Base-by-base conservation (phyloP, 1,284 basidiomycete genomes). In the Cystobasidiaceae sp. region DNA sequence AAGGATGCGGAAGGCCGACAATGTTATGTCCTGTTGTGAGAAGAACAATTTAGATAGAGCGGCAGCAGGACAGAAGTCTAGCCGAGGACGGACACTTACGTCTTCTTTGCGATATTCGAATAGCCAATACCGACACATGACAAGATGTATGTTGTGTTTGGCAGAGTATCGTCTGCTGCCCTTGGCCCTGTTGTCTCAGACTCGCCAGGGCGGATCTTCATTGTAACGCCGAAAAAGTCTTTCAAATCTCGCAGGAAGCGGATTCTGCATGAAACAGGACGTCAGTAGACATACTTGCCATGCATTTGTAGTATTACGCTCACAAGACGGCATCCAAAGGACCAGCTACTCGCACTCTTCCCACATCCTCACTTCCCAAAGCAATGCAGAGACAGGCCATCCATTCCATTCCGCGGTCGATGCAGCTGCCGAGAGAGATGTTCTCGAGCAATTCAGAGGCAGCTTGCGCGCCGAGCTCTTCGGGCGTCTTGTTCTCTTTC, bases 331-430 rank as follows among this genome's bases (percentile, higher is more conserved):
- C 61, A 8, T 70, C 69, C 25, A 72, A 55, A 13, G 71, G 85
- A 69, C 86, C 83, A 7, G 88, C 85, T 83, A 98, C 88, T 61
- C 85, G 81, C 78, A 90, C 91, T 68, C 87, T 84, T 0, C 92
- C 90, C 1, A 98, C 92, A 75, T 98, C 96, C 76, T 97, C 93
- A 68, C 91, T 93, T 6, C 94, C 93, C 8, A 97, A 80, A 1
- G 90, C 87, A 90, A 99, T 94, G 80, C 94, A 82, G 25, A 94
- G 77, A 27, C 97, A 79, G 0, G 92, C 86, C n/a, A 97, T 78
- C 56, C 83, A 84, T 77, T 99, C 96, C 76, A 96, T 92, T 67
- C 86, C 84, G 55, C 86, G 81, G 77, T 98, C 96, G 3, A 97
- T 84, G 74, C 94, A 97, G 0, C 96, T 94, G 0, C 92, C 90